Evolutionary conservation across 2,329 filamentous ascomycete species (phyloP), one percentile per base, ranked within the genome.

Genomic region (Thielaviopsis punctulata): DNA sequence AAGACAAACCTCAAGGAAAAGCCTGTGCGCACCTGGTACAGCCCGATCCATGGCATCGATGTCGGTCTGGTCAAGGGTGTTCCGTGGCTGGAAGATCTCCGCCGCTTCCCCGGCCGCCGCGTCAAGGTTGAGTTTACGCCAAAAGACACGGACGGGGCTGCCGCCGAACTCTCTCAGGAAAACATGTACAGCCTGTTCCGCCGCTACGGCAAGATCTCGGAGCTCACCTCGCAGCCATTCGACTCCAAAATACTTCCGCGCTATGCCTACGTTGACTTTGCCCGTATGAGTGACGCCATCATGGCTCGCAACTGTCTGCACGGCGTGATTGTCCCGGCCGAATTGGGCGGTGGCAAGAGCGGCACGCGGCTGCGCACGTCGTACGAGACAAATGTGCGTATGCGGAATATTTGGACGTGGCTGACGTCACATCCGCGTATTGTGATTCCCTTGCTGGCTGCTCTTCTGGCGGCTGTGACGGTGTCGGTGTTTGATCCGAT

Each of bases 251-350:
- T 87, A 1, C 61, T 84, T 2, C 90, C 92, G 0, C 82, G 80
- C 59, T 95, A 79, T 64, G 88, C 89, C 0, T 77, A 80, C 51
- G 66, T 96, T 21, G 84, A 88, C 61, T 96, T 92, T 60, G 72
- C 77, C 1, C 73, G 76, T 7, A 72, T 84, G 13, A 76, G 84
- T 33, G 82, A 85, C 60, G 83, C 88, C 6, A 83, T 93, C 52
- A 87, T 92, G 78, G 88, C 89, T 0, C 82, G 86, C 59, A 95
- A 94, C 60, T 96, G 90, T 61, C 74, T 95, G 68, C 92, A 98
- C 63, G 89, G 90, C 0, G 84, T 84, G 55, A 71, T 81, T 2
- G 77, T 95, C 1, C 64, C 72, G 0, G 82, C 87, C 59, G 70
- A 77, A 22, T 68, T 75, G 41, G 86, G 85, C 4, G 86, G 86